Conservation (phyloP, 495 filamentous ascomycete genomes). For the Bombardia bombarda region DNA sequence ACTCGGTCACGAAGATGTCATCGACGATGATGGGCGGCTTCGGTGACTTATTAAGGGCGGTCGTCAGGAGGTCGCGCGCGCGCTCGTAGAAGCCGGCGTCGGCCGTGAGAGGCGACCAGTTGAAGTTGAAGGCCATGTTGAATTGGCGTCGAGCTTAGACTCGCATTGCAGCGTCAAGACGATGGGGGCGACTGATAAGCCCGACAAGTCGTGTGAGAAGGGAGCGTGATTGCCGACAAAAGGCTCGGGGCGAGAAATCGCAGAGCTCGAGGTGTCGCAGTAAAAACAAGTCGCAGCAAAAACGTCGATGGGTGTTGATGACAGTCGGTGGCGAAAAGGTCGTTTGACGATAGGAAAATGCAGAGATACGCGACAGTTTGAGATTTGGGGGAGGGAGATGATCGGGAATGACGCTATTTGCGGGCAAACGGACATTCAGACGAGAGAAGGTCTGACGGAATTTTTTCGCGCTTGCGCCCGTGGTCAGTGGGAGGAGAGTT, state of each 20-base stretch:
- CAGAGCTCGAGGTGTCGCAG: neutral
- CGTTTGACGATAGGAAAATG: no score
- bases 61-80: slow-evolving; percentile 88
- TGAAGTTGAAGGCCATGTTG: slow-evolving; percentile 99
- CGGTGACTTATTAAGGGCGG: slow-evolving; percentile 93
- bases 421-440: neutral
- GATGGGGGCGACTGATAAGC: slow-evolving; percentile 11
- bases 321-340: neutral
- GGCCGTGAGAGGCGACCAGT: slow-evolving; percentile 98
- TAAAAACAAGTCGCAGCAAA: neutral
- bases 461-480: slow-evolving; percentile 14
- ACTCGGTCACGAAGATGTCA: slow-evolving; percentile 95
- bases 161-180: slow-evolving; percentile 22
- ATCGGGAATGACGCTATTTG: slow-evolving; percentile 18
- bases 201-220: slow-evolving; percentile 5
- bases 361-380: no score
- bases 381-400: slow-evolving; percentile 5
- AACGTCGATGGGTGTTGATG: neutral
- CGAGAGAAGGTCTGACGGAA: slow-evolving; percentile 12
- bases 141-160: slow-evolving; percentile 26
- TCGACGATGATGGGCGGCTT: slow-evolving; percentile 99
- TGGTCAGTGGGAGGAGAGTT: neutral
- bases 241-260: neutral
- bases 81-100: slow-evolving; percentile 84
- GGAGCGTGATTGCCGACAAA: neutral